Evolutionary conservation across 805 yeast genomes (phyloP).

Genomic region (Kockiozyma suomiensis): DNA sequence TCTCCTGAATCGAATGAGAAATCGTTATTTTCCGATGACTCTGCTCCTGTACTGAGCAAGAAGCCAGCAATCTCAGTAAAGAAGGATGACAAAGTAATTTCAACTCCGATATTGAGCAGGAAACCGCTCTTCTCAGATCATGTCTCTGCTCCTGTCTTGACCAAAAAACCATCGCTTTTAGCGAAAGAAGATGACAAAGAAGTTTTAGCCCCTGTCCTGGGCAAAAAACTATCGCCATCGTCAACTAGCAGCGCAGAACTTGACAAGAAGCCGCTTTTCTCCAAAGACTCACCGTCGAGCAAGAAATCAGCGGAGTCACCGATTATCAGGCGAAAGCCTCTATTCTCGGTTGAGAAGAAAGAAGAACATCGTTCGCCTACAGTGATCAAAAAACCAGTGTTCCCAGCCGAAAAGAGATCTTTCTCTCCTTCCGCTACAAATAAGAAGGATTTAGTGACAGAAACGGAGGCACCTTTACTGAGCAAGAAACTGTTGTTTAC

Average conservation of each 20-base stretch:
- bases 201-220: not conserved
- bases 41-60: not conserved
- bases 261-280: too few species aligned
- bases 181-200: too few species aligned
- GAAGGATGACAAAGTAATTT: not conserved
- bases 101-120: not conserved
- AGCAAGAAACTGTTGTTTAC: not conserved
- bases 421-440: not conserved
- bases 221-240: not conserved
- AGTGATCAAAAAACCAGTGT: not conserved
- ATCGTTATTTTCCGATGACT: too few species aligned
- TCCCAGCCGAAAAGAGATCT: not conserved
- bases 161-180: not conserved
- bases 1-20: too few species aligned
- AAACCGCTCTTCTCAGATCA: not conserved
- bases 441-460: too few species aligned
- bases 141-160: not conserved
- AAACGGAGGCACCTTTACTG: not conserved
- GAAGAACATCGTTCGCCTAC: not conserved
- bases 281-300: not conserved
- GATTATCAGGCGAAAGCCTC: not conserved
- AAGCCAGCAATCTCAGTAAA: not conserved
- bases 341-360: not conserved
- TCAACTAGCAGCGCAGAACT: too few species aligned
- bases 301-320: not conserved